Conservation (phyloP, 352 stramenopile species). For the Globisporangium abappressorium region DNA sequence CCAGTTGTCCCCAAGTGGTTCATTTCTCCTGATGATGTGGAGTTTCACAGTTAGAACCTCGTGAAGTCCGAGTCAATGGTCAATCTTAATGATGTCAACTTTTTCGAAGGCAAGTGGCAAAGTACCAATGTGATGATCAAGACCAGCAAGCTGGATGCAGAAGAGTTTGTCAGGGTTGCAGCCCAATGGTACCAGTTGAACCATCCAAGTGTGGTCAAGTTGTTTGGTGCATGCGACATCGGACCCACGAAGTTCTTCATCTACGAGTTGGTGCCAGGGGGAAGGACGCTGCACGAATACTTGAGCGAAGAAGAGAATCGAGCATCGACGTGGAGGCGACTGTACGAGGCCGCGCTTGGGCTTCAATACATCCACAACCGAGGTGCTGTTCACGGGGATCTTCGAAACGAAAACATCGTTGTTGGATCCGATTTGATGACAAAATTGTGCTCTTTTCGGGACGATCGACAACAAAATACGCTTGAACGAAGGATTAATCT, state of each 20-base stretch:
- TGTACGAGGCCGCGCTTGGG: slow-evolving; percentile 23
- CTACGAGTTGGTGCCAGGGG: background rate
- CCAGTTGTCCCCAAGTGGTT: background rate
- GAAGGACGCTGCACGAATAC: background rate
- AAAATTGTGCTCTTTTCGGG: too few species aligned
- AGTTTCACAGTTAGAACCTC: slow-evolving; percentile 9
- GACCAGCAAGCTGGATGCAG: background rate
- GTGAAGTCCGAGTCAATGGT: background rate
- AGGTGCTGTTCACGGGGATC: too few species aligned
- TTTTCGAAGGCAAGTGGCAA: background rate
- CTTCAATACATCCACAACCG: too few species aligned
- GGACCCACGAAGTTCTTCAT: background rate
- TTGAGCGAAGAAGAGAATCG: background rate
- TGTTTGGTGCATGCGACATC: slow-evolving; percentile 2
- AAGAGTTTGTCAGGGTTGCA: background rate
- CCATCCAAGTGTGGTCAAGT: slow-evolving; percentile 10
- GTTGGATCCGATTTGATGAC: background rate
- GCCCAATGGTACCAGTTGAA: slow-evolving; percentile 2
- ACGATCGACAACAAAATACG: too few species aligned
- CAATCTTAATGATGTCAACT: background rate
- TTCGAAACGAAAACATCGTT: slow-evolving; percentile 12
- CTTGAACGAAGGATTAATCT: too few species aligned
- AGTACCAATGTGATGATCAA: slow-evolving; percentile 1
- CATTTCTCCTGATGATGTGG: slow-evolving; percentile 1
- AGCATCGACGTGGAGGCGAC: slow-evolving; percentile 8